Percentiles rank a stretch among this genome's conserved stretches.
Conservation (phyloP, 169 alveolate species). For the Cryptosporidium canis region DNA sequence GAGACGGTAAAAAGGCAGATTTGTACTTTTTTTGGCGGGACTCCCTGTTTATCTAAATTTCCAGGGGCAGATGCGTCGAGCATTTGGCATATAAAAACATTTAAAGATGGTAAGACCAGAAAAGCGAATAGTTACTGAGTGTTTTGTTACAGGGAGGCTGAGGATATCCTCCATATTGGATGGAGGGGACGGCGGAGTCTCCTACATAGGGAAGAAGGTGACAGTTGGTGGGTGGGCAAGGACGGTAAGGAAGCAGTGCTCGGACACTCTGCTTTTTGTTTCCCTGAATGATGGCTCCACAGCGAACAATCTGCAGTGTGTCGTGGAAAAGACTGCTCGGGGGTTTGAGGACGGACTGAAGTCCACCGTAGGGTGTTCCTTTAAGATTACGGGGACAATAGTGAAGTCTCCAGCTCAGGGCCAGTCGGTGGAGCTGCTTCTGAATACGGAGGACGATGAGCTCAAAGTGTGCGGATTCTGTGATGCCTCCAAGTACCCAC, state of each 20-base stretch:
- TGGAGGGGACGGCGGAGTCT: conserved; percentile 33
- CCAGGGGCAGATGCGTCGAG: neutral
- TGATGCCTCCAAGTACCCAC: conserved; percentile 93
- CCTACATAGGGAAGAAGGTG: conserved; percentile 69
- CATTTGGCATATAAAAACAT: neutral
- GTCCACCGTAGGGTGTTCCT: conserved; percentile 86
- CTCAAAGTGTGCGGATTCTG: conserved; percentile 85
- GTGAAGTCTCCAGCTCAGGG: conserved; percentile 93
- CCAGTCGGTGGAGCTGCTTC: conserved; percentile 86
- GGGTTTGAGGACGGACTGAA: conserved; percentile 83
- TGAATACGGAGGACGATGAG: conserved; percentile 71
- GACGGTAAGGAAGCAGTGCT: conserved; percentile 92
- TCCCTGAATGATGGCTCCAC: conserved; percentile 96
- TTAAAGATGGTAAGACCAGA: conserved; percentile 3
- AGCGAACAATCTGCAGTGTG: conserved; percentile 89
- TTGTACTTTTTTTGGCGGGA: neutral
- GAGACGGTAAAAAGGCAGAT: neutral
- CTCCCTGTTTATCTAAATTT: no score
- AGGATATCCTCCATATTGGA: conserved; percentile 65
- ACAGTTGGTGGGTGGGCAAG: conserved; percentile 97
- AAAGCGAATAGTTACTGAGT: neutral
- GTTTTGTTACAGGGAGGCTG: conserved; percentile 30
- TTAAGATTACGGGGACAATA: conserved; percentile 88
- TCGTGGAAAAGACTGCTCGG: conserved; percentile 86
- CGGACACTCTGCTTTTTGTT: conserved; percentile 91